A percentile compares a stretch with the other conserved stretches of the same genome.
These are phyloP conservation scores for Pseudogymnoascus sp. DNA, from an alignment of 2,329 filamentous ascomycete genomes.

Conservation along the genomic window DNA sequence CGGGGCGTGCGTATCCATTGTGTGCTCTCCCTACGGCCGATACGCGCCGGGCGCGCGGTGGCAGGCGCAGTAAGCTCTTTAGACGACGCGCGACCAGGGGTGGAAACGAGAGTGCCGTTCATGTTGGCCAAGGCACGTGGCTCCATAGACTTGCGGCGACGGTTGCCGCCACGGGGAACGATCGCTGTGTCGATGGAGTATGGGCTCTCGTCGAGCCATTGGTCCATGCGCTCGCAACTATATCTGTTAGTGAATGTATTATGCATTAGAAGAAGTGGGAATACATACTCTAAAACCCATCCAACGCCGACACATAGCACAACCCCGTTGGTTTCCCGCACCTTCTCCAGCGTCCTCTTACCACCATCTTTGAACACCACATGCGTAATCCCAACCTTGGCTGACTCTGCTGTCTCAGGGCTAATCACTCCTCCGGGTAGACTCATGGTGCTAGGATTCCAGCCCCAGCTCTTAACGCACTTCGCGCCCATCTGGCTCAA, in stretches of 20 bases:
- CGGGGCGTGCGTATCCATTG: constrained; percentile 29
- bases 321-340: constrained; percentile 61
- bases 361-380: constrained; percentile 86
- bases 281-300: constrained; percentile 79
- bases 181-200: constrained; percentile 63
- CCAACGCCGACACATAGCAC: constrained; percentile 82
- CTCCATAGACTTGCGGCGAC: constrained; percentile 76
- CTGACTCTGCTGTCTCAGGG: constrained; percentile 23
- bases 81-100: constrained; percentile 23
- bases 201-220: constrained; percentile 66
- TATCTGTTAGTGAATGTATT: constrained; percentile 26
- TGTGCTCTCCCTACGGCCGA: constrained; percentile 24
- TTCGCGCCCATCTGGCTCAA: constrained; percentile 74
- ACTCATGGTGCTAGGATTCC: constrained; percentile 46
- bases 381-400: constrained; percentile 71
- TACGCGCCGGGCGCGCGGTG: constrained; percentile 20
- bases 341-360: constrained; percentile 73
- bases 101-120: constrained; percentile 53
- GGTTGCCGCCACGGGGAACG: constrained; percentile 61
- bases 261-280: background rate
- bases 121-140: constrained; percentile 61
- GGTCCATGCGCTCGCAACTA: constrained; percentile 68
- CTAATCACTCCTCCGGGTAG: constrained; percentile 1
- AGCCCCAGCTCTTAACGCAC: constrained; percentile 69
- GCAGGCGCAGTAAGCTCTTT: constrained; percentile 27